phyloP scores from a whole-genome alignment of 805 yeast species.

The Tetrapisispora fleetii region DNA sequence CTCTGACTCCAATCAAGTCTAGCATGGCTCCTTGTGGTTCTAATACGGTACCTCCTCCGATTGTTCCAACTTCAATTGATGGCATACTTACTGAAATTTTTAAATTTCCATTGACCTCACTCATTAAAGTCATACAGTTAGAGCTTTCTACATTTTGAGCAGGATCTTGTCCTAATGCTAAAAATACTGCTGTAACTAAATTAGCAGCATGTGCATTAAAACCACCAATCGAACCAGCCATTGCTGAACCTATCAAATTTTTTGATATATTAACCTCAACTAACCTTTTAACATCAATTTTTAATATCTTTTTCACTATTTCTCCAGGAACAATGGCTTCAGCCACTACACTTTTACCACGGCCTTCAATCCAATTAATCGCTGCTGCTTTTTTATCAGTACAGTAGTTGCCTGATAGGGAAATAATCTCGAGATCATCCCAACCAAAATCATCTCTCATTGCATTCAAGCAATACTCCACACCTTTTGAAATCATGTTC shows the following conservation, averaged over 20 bases:
- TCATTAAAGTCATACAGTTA: conserved; percentile 93
- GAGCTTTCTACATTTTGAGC: conserved; percentile 98
- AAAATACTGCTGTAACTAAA: conserved; percentile 82
- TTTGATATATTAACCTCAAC: conserved; percentile 83
- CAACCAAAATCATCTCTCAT: conserved; percentile 87
- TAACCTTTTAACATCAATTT: conserved; percentile 83
- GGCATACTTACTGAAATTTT: conserved; percentile 97
- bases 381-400: conserved; percentile 99
- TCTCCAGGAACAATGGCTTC: conserved; percentile 83
- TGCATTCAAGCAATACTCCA: conserved; percentile 70
- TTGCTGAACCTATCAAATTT: conserved; percentile 90
- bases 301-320: conserved; percentile 69
- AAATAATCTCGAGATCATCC: conserved; percentile 84
- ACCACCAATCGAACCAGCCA: conserved; percentile 98
- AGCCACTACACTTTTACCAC: conserved; percentile 97
- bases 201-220: conserved; percentile 98
- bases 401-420: conserved; percentile 95
- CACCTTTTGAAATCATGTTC: conserved; percentile 99
- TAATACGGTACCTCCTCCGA: conserved; percentile 97
- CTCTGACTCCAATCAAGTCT: conserved; percentile 86
- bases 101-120: conserved; percentile 69
- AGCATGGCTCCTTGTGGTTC: conserved; percentile 97
- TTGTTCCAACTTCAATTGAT: conserved; percentile 95
- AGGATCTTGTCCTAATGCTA: conserved; percentile 98
- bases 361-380: conserved; percentile 97